Percentiles rank a stretch among this genome's conserved stretches.
Conservation (phyloP, 257 asterid genomes). For the Agastache rugosa region DNA sequence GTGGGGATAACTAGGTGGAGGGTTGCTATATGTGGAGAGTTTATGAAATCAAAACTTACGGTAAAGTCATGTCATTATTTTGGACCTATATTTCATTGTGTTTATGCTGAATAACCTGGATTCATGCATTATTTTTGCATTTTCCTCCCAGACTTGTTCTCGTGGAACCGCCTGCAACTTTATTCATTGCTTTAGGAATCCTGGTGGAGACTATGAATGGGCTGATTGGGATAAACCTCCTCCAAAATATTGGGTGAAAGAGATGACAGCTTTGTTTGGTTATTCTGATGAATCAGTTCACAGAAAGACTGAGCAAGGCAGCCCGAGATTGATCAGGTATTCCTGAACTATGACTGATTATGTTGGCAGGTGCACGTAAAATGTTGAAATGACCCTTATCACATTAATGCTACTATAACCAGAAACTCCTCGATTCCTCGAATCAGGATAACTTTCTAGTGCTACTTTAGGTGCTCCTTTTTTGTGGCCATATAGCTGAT, state of each 20-base stretch:
- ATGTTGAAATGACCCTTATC: conserved; percentile 1
- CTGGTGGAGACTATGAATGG: conserved; percentile 99
- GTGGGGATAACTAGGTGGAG: conserved; percentile 88
- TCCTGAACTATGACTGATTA: conserved; percentile 31
- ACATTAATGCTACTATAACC: background rate
- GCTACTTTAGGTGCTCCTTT: conserved; percentile 5
- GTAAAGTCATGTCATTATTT: conserved; percentile 43
- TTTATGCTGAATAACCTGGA: conserved; percentile 16
- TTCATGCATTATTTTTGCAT: conserved; percentile 25
- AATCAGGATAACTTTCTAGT: background rate
- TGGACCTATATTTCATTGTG: background rate
- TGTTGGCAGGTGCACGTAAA: background rate
- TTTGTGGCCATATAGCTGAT: background rate
- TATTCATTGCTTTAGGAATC: conserved; percentile 89
- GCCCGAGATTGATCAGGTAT: conserved; percentile 45
- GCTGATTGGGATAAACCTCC: conserved; percentile 99
- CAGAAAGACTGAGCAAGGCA: conserved; percentile 48
- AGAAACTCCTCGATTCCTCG: background rate
- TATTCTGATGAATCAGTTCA: conserved; percentile 57
- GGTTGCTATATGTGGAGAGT: conserved; percentile 97
- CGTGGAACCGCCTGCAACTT: conserved; percentile 97
- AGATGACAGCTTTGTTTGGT: conserved; percentile 89
- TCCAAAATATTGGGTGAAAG: conserved; percentile 77
- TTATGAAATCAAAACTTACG: conserved; percentile 79
- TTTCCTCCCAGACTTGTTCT: conserved; percentile 70